These are phyloP conservation scores for Scheffersomyces stambukii DNA, from an alignment of 1,139 yeast genomes.

Conservation along the genomic window DNA sequence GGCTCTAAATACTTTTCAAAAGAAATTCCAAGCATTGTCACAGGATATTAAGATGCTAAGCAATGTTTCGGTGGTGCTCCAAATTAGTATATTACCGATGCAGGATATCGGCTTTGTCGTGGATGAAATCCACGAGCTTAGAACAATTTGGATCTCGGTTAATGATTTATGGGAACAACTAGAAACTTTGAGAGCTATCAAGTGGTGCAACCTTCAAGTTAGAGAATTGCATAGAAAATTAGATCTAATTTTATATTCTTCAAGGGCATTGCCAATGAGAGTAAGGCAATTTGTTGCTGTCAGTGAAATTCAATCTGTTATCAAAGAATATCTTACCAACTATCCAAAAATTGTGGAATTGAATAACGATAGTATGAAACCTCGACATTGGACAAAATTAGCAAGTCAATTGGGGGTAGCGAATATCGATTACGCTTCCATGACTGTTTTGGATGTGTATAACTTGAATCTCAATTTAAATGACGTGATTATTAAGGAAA, in stretches of 20 bases:
- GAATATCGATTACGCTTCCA: conserved; percentile 13
- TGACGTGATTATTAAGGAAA: conserved; percentile 41
- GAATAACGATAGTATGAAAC: conserved; percentile 54
- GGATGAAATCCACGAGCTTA: conserved; percentile 56
- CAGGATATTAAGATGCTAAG: conserved; percentile 21
- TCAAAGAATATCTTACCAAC: conserved; percentile 39
- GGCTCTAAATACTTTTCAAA: conserved; percentile 41
- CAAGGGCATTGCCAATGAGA: conserved; percentile 54
- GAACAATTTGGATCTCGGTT: conserved; percentile 64
- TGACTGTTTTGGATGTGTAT: conserved; percentile 62
- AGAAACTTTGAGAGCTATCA: conserved; percentile 34
- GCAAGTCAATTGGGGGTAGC: conserved; percentile 25
- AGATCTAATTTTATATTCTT: conserved; percentile 45
- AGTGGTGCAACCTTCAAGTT: conserved; percentile 53
- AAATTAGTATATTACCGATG: conserved; percentile 28
- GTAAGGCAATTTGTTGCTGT: conserved; percentile 70
- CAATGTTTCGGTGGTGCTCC: conserved; percentile 41
- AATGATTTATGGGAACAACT: conserved; percentile 52
- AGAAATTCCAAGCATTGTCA: conserved; percentile 16
- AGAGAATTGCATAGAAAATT: conserved; percentile 45
- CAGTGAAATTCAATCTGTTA: conserved; percentile 47
- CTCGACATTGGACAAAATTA: conserved; percentile 68
- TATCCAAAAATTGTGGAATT: conserved; percentile 45
- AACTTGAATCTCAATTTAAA: conserved; percentile 47
- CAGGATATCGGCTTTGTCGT: conserved; percentile 26